Conservation (phyloP, 768 basidiomycete genomes). For the Phaffia tasmanica region DNA sequence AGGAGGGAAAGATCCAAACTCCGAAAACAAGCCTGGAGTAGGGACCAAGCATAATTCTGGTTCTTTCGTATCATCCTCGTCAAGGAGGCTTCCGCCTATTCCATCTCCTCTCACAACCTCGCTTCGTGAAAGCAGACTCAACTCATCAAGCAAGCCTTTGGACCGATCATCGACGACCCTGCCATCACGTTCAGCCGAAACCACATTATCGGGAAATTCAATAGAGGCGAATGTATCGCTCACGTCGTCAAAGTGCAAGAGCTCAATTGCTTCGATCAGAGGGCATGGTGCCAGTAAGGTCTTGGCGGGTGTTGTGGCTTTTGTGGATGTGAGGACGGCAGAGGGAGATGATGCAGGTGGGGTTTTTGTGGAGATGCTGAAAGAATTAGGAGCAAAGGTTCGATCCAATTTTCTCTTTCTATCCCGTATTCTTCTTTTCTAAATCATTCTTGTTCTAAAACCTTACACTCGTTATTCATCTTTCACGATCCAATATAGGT, state of each 20-base stretch:
- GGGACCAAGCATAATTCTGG: neutral
- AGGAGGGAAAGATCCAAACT: neutral
- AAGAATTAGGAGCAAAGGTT: slow-evolving; percentile 68
- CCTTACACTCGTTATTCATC: neutral
- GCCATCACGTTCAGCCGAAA: neutral
- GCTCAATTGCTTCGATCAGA: slow-evolving; percentile 18
- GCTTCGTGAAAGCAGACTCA: neutral
- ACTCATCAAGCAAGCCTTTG: neutral
- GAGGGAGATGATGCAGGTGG: slow-evolving; percentile 70
- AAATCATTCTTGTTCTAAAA: too few species aligned
- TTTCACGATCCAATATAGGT: slow-evolving; percentile 29
- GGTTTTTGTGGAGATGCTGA: slow-evolving; percentile 73
- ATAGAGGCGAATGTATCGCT: slow-evolving; percentile 3
- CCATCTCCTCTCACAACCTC: slow-evolving; percentile 9
- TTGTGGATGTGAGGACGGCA: slow-evolving; percentile 66
- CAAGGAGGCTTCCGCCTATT: slow-evolving; percentile 1
- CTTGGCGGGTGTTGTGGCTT: slow-evolving; percentile 63
- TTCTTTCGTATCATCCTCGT: slow-evolving; percentile 4
- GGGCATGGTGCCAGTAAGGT: slow-evolving; percentile 1
- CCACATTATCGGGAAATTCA: neutral
- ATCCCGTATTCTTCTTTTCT: neutral
- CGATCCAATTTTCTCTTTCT: slow-evolving; percentile 26
- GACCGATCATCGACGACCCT: neutral
- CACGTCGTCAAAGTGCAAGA: slow-evolving; percentile 17
- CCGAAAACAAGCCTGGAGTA: neutral